Conservation (phyloP, 176 grass and related monocot species). For the Oryza meyeriana region DNA sequence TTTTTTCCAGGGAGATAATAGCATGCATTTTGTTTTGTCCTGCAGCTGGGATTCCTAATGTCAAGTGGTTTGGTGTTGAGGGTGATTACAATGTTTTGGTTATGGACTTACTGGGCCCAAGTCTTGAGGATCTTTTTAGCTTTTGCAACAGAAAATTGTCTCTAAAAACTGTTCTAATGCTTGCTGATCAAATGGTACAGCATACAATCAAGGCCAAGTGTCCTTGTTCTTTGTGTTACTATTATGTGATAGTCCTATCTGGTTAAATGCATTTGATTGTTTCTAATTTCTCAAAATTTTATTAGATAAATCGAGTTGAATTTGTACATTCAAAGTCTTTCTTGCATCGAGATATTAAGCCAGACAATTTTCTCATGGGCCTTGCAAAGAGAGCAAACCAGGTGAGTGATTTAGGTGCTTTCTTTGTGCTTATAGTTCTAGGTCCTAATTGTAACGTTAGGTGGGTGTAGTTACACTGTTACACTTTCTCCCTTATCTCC, state of each 20-base stretch:
- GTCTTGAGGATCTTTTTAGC: slow-evolving; percentile 86
- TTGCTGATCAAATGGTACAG: slow-evolving; percentile 88
- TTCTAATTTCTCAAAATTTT: slow-evolving; percentile 8
- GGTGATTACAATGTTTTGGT: slow-evolving; percentile 95
- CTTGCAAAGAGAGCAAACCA: slow-evolving; percentile 75
- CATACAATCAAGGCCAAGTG: neutral
- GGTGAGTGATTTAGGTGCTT: slow-evolving; percentile 20
- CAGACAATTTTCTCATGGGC: slow-evolving; percentile 97
- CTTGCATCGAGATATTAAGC: slow-evolving; percentile 92
- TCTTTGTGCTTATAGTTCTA: slow-evolving; percentile 10
- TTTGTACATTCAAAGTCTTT: slow-evolving; percentile 82
- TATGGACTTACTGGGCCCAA: slow-evolving; percentile 81
- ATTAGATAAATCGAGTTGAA: slow-evolving; percentile 76
- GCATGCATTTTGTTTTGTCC: slow-evolving; percentile 16
- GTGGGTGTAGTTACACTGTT: neutral
- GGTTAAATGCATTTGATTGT: slow-evolving; percentile 12
- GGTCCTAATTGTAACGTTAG: neutral
- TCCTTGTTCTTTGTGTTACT: neutral
- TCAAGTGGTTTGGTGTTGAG: slow-evolving; percentile 92
- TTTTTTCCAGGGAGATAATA: neutral
- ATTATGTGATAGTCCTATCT: slow-evolving; percentile 9
- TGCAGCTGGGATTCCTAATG: slow-evolving; percentile 78
- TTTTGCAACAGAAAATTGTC: slow-evolving; percentile 86
- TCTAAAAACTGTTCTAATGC: slow-evolving; percentile 91
- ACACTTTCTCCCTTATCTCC: slow-evolving; percentile 7